phyloP scores from a whole-genome alignment of 441 rosid species.

The Eutrema salsugineum region DNA sequence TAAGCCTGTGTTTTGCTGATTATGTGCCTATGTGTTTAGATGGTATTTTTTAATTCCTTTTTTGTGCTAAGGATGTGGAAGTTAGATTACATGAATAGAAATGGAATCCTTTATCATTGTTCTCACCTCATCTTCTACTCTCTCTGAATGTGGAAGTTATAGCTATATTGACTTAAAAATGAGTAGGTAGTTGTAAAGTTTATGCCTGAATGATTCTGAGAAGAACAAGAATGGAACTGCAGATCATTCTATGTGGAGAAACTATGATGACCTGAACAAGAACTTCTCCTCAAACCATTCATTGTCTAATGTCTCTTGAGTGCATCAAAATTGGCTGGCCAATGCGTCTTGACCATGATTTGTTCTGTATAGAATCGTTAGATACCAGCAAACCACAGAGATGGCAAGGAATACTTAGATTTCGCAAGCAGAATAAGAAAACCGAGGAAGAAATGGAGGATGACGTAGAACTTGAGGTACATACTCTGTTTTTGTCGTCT shows the following conservation, averaged over 20 bases:
- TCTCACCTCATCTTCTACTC: no score
- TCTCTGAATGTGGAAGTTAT: no score
- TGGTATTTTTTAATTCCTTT: no score
- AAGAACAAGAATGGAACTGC: slow-evolving; percentile 86
- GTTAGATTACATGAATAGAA: no score
- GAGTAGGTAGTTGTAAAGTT: slow-evolving; percentile 23
- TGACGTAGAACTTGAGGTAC: slow-evolving; percentile 71
- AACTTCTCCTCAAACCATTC: slow-evolving; percentile 66
- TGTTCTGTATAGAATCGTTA: slow-evolving; percentile 45
- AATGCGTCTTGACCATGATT: slow-evolving; percentile 71
- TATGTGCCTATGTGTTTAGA: no score
- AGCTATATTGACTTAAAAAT: neutral
- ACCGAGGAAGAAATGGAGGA: slow-evolving; percentile 40
- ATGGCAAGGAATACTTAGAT: slow-evolving; percentile 9
- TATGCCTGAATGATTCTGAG: slow-evolving; percentile 71
- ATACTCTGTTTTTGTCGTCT: no score
- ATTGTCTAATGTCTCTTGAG: slow-evolving; percentile 38
- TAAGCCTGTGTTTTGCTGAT: no score
- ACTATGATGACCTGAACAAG: slow-evolving; percentile 96
- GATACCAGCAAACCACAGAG: slow-evolving; percentile 32
- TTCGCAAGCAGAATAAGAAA: slow-evolving; percentile 31
- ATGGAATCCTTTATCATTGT: no score
- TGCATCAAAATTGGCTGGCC: slow-evolving; percentile 98
- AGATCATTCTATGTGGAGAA: slow-evolving; percentile 94
- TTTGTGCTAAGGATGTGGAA: no score